Evolutionary conservation across 345 rosid species (phyloP).

Genomic region (Murraya paniculata): DNA sequence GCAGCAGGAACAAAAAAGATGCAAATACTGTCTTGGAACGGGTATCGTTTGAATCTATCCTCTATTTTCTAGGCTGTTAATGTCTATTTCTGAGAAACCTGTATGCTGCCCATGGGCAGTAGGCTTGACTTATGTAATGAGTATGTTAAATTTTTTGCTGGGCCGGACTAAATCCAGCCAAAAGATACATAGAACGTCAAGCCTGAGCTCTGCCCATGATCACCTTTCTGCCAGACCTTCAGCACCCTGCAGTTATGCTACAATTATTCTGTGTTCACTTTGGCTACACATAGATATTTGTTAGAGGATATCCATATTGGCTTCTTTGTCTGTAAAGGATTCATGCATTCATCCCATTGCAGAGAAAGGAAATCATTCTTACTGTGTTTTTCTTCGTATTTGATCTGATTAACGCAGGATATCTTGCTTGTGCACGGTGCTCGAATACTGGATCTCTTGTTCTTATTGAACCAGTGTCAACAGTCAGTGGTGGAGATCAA

Average conservation of each 20-base stretch:
- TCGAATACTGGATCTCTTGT: constrained; percentile 75
- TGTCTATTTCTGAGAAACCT: background rate
- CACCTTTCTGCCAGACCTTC: background rate
- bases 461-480: constrained; percentile 63
- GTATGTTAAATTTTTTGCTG: background rate
- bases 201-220: background rate
- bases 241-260: too few relatives aligned
- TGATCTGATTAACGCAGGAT: constrained; percentile 48
- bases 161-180: background rate
- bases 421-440: constrained; percentile 98
- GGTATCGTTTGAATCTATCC: constrained; percentile 36
- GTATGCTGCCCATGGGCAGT: background rate
- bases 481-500: constrained; percentile 43
- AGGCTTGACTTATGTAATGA: background rate
- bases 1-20: constrained; percentile 91
- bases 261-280: background rate
- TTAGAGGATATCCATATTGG: background rate
- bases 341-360: background rate
- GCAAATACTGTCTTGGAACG: constrained; percentile 98
- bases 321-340: background rate
- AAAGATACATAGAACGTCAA: background rate
- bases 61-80: background rate
- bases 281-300: background rate
- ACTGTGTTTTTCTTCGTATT: background rate
- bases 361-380: background rate